Conservation (phyloP, 768 basidiomycete genomes). For the Paxillus rubicundulus region DNA sequence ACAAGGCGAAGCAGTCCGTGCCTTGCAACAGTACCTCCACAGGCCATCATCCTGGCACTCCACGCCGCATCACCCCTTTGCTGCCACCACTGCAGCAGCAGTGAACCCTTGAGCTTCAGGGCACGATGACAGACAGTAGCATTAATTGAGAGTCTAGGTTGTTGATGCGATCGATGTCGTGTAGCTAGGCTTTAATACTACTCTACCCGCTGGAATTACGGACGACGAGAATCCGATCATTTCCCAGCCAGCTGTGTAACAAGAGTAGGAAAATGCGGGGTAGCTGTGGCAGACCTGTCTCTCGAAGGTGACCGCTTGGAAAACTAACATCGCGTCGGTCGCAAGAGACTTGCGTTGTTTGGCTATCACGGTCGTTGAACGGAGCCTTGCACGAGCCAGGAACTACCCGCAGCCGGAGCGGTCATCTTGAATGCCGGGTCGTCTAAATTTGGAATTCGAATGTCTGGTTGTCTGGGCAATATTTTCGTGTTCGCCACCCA, state of each 20-base stretch:
- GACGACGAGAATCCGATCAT: constrained; percentile 5
- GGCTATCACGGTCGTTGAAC: not conserved
- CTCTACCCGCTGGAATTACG: not conserved
- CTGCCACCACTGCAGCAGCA: too few relatives aligned
- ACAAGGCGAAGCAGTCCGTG: too few relatives aligned
- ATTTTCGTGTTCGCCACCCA: constrained; percentile 18
- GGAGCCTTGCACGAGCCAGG: not conserved
- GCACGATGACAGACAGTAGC: too few relatives aligned
- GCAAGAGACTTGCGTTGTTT: constrained; percentile 14
- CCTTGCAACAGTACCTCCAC: too few relatives aligned
- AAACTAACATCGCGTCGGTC: constrained; percentile 9
- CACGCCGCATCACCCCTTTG: too few relatives aligned
- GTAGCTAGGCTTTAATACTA: constrained; percentile 23
- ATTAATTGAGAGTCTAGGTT: too few relatives aligned
- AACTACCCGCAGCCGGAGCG: not conserved
- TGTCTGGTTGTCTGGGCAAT: too few relatives aligned
- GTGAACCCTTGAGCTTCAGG: too few relatives aligned
- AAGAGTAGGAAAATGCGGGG: not conserved
- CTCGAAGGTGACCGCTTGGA: too few relatives aligned
- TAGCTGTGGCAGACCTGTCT: too few relatives aligned
- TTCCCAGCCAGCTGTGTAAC: not conserved
- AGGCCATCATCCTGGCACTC: too few relatives aligned
- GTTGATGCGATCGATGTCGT: not conserved
- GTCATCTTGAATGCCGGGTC: constrained; percentile 18
- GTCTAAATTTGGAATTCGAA: too few relatives aligned